phyloP scores from a whole-genome alignment of 2,329 filamentous ascomycete genomes.

The Botrytis elliptica region DNA sequence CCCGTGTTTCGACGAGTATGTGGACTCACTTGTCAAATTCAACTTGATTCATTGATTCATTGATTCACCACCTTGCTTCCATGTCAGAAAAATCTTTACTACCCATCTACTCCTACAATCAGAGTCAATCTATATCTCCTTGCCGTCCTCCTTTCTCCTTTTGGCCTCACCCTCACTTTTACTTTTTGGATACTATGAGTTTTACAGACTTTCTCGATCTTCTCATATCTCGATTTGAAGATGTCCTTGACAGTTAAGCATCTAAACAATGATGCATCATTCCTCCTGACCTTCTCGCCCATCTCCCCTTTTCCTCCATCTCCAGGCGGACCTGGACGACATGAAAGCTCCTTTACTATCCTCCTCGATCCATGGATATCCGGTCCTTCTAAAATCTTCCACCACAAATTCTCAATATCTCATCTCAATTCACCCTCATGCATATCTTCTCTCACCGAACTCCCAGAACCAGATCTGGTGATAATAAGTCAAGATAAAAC shows the following conservation, averaged over 20 bases:
- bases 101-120: slow-evolving; percentile 1
- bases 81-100: slow-evolving; percentile 19
- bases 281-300: slow-evolving; percentile 58
- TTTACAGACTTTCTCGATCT: slow-evolving; percentile 22
- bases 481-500: slow-evolving; percentile 61
- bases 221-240: slow-evolving; percentile 25
- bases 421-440: slow-evolving; percentile 55
- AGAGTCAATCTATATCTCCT: background rate
- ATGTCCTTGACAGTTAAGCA: slow-evolving; percentile 66
- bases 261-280: slow-evolving; percentile 63
- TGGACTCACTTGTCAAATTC: background rate
- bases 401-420: slow-evolving; percentile 59
- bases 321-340: slow-evolving; percentile 32
- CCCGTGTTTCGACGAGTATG: background rate
- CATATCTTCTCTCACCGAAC: slow-evolving; percentile 55
- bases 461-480: slow-evolving; percentile 55
- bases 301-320: slow-evolving; percentile 42
- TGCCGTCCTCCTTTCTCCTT: background rate
- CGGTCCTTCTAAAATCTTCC: slow-evolving; percentile 59
- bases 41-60: slow-evolving; percentile 11
- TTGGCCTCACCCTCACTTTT: slow-evolving; percentile 6
- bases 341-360: slow-evolving; percentile 59
- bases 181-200: slow-evolving; percentile 23
- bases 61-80: slow-evolving; percentile 4
- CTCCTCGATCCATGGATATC: slow-evolving; percentile 71